Percentiles rank a stretch among this genome's conserved stretches.
Evolutionary conservation across 306 rosid genomes (phyloP).

Genomic region (Chamaecrista fasciculata): DNA sequence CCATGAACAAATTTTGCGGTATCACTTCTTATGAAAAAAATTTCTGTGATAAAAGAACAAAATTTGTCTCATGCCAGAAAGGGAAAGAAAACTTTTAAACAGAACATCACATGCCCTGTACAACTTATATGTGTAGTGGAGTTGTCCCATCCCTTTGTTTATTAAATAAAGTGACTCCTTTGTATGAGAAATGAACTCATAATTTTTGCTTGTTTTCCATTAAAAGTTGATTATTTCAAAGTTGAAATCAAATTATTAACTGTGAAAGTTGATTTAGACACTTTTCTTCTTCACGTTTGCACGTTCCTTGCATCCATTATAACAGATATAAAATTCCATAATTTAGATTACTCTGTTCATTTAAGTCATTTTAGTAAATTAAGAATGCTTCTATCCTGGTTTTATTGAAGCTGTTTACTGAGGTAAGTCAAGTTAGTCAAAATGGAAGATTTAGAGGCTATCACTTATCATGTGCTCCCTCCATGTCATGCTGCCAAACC

Average conservation of each 20-base stretch:
- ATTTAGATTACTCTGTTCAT: neutral
- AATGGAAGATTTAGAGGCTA: neutral
- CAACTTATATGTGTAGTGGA: no score
- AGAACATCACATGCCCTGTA: no score
- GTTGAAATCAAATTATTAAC: neutral
- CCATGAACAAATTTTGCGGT: neutral
- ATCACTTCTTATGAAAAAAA: neutral
- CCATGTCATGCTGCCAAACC: neutral
- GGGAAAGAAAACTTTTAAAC: no score
- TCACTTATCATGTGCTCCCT: neutral
- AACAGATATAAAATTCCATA: neutral
- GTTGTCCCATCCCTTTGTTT: no score
- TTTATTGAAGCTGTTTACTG: neutral
- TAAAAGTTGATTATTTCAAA: constrained; percentile 22
- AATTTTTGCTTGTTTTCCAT: constrained; percentile 3
- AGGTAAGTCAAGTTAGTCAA: neutral
- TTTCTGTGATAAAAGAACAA: no score
- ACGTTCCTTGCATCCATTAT: neutral
- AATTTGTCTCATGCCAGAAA: no score
- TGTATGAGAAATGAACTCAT: neutral
- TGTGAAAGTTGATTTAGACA: neutral
- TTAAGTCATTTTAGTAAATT: neutral
- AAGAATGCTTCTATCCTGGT: neutral
- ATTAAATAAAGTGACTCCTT: no score
- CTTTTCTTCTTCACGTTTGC: neutral